These are phyloP conservation scores for Dendrobium huoshanense DNA, from an alignment of 106 monocot genomes.

Conservation along the genomic window DNA sequence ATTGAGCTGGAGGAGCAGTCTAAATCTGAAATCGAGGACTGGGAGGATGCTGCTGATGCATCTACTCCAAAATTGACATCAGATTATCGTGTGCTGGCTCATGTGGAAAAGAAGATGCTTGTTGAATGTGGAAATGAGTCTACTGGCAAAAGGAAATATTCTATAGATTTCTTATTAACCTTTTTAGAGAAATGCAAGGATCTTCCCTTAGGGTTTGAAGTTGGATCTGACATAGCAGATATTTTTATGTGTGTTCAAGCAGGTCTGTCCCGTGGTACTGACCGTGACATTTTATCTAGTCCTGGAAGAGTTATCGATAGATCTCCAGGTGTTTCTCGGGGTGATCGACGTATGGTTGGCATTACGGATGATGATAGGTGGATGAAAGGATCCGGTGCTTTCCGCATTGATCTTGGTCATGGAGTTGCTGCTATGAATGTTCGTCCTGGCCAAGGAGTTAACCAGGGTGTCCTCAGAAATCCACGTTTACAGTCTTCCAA, in stretches of 20 bases:
- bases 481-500: conserved; percentile 39
- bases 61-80: conserved; percentile 35
- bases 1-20: conserved; percentile 22
- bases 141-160: conserved; percentile 23
- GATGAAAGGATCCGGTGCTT: conserved; percentile 32
- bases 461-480: conserved; percentile 55
- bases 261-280: conserved; percentile 16
- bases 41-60: conserved; percentile 58
- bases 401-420: conserved; percentile 30
- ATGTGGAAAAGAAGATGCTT: neutral
- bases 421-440: conserved; percentile 18
- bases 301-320: conserved; percentile 54
- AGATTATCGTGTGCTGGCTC: neutral
- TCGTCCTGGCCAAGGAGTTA: conserved; percentile 46
- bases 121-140: conserved; percentile 8
- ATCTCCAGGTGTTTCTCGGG: conserved; percentile 25
- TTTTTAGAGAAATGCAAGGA: conserved; percentile 32
- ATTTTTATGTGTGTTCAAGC: conserved; percentile 19
- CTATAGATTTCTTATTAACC: conserved; percentile 43
- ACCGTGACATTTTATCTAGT: conserved; percentile 35
- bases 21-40: conserved; percentile 53
- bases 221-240: conserved; percentile 33
- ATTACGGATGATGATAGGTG: conserved; percentile 58
- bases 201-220: conserved; percentile 45
- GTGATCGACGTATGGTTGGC: conserved; percentile 23